Conservation (phyloP, 2,329 filamentous ascomycete genomes). For the Furcasterigmium furcatum region DNA sequence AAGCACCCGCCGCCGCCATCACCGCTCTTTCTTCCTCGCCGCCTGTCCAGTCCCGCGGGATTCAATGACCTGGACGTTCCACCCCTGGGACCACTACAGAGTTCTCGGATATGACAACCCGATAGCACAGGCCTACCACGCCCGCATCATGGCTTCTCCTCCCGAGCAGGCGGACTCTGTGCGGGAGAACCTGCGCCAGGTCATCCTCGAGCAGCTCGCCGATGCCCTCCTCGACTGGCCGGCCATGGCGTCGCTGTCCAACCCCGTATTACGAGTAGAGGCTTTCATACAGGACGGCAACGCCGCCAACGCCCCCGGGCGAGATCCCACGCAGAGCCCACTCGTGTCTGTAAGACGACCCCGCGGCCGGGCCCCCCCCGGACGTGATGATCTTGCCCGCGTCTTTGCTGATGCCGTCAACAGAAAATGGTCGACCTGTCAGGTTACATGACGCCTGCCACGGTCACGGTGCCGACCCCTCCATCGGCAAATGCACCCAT, state of each 20-base stretch:
- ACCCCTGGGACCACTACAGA: background rate
- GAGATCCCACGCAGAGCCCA: conserved; percentile 1
- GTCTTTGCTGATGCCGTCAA: background rate
- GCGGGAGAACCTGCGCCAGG: conserved; percentile 10
- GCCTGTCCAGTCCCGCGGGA: background rate
- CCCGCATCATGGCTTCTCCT: conserved; percentile 9
- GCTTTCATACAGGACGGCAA: conserved; percentile 13
- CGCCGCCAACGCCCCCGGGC: background rate
- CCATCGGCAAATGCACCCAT: background rate
- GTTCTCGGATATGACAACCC: background rate
- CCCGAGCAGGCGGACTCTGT: conserved; percentile 12
- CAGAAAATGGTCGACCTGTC: conserved; percentile 15
- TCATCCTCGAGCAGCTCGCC: conserved; percentile 12
- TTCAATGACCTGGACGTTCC: background rate
- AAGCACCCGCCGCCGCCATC: background rate
- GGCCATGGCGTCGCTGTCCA: conserved; percentile 9
- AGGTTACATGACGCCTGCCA: conserved; percentile 10
- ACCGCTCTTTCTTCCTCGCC: background rate
- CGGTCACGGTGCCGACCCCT: conserved; percentile 4
- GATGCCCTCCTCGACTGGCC: conserved; percentile 12
- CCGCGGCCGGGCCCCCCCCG: background rate
- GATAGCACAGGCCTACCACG: background rate
- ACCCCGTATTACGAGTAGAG: conserved; percentile 12
- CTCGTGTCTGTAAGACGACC: conserved; percentile 11
- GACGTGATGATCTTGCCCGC: background rate